Base-by-base conservation (phyloP, 177 flowering plant species). In the Vitis hybrid region DNA sequence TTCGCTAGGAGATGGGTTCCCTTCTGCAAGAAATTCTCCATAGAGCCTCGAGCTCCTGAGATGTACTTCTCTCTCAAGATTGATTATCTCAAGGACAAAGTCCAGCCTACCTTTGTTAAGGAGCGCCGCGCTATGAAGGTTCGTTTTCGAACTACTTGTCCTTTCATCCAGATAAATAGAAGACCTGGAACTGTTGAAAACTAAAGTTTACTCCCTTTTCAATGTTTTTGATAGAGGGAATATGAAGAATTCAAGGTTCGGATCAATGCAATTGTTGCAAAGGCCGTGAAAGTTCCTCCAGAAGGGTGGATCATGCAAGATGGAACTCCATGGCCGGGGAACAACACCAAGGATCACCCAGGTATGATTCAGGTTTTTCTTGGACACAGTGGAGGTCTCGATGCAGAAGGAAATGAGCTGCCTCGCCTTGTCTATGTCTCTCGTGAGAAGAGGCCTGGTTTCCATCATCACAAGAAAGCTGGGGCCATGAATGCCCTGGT, bases 261-360 rank as follows among this genome's bases (percentile, higher is more conserved):
- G 70, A 74, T 93, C 54, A 95, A 95, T 81, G 91, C 98, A 11
- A 67, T 90, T 65, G 99, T 95, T 9, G 97, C 99, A 19, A 95
- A 95, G 74, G 90, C 98, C 5, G 6, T 68, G 54, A 93, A 92
- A 74, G 90, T 78, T 57, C 99, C 99, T 55, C 74, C 85, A 71
- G 97, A 85, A 63, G 99, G 99, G 9, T 95, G 99, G 99, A 91
- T 95, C 69, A 95, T 95, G 99, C 91, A 92, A 76, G 99, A 95
- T 78, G 99, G 99, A 39, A 95, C 96, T n/a, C 99, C 99, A 63
- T 93, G 99, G 99, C 99, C 98, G 0, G 99, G 99, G 34, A 93
- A 95, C 84, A 95, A 95, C 51, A 95, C 98, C 0, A 83, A 72
- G 67, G 99, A 95, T 78, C 99, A 95, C 71, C 99, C 99, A 3